Percentiles rank a stretch among this genome's conserved stretches.
Conservation (phyloP, 176 grass and related monocot genomes). For the Ananas comosus region DNA sequence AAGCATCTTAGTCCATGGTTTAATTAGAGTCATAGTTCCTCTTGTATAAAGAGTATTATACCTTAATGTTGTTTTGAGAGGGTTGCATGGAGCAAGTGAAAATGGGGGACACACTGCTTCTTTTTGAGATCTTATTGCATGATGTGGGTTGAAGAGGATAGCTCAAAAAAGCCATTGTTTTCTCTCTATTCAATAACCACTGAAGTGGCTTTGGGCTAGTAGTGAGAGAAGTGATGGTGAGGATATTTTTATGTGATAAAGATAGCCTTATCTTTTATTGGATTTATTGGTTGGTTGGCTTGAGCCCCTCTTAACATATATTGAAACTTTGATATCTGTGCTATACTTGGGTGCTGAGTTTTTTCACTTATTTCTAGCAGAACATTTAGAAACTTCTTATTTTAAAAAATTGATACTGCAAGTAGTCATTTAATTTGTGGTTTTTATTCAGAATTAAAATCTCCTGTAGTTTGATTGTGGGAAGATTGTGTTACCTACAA, state of each 20-base stretch:
- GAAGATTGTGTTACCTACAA: too few relatives aligned
- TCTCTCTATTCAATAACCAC: neutral
- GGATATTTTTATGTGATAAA: neutral
- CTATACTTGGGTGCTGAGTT: neutral
- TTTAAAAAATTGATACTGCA: too few relatives aligned
- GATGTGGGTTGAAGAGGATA: constrained; percentile 18
- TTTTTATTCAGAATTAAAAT: too few relatives aligned
- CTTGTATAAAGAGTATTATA: neutral
- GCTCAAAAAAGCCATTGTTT: constrained; percentile 33
- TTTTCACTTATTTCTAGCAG: too few relatives aligned
- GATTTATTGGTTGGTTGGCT: neutral
- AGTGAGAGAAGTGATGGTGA: neutral
- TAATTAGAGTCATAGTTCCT: neutral
- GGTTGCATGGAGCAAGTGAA: constrained; percentile 44
- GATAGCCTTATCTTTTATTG: neutral
- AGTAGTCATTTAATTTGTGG: too few relatives aligned
- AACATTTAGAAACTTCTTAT: too few relatives aligned
- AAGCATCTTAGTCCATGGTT: neutral
- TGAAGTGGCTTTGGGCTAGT: neutral
- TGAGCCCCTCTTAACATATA: neutral
- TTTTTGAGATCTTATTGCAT: constrained; percentile 4
- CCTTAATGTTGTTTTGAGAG: constrained; percentile 62
- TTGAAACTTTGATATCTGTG: neutral
- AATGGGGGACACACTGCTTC: constrained; percentile 13
- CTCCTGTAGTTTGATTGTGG: too few relatives aligned